Evolutionary conservation across 371 early-diverging fungal genomes (phyloP), one percentile per base, ranked within the genome.

Genomic region (Globomyces sp.): DNA sequence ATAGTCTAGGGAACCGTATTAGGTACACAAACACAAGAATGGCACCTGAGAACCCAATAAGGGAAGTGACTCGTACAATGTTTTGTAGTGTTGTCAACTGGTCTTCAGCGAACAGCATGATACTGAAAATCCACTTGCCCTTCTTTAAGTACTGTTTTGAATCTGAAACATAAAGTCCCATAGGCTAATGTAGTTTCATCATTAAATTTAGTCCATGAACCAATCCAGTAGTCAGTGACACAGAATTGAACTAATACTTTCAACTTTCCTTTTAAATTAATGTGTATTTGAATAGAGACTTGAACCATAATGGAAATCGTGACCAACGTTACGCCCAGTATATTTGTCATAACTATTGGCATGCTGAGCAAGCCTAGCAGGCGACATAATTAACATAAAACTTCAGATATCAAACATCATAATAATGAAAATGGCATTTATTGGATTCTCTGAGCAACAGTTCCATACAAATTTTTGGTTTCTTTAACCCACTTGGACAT

Each of bases 401-500:
- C 24, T 24, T 24, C 24, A 24, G 24, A 24, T 24, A 73, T 42
- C 34, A 69, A 45, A 3, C 11, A 13, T 44, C 51, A 39, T 39
- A 69, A 69, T 11, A 73, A 47, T 34, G 37, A 53, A 45, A 66
- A 69, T 51, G 63, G 69, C 6, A 40, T 24, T 34, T 62, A 40
- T 11, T 44, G 6, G 69, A 68, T 69, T 49, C 49, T 41, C 44
- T 60, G 60, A 49, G 44, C 49, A 44, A 60, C 46, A 13, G 10
- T 37, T 34, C 41, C 37, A 37, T 42, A 60, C 24, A 60, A 9
- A 8, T 40, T 36, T 6, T 46, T 47, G 34, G 60, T 44, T 8
- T 44, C 44, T 34, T 46, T 49, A 9, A 47, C 49, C 63, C 63
- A 63, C 41, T 63, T 63, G 34, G n/a, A 13, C 42, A 63, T 13